Conservation (phyloP, 78 protist species). For the Paulinella micropora region DNA sequence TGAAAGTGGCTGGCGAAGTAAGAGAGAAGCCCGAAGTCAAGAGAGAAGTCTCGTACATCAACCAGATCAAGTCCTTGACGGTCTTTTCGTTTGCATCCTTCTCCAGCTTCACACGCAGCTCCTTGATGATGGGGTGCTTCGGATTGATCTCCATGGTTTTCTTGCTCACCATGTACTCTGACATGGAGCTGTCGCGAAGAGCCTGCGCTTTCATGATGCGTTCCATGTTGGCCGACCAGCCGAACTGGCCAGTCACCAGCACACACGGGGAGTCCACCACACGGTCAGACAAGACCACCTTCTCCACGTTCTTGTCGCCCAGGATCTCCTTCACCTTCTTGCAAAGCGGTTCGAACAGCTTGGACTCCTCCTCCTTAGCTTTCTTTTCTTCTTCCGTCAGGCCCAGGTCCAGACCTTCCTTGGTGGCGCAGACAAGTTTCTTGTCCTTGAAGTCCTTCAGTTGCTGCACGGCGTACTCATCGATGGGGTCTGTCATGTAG, state of each 20-base stretch:
- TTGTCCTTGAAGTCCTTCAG: constrained; percentile 95
- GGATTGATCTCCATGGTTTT: constrained; percentile 96
- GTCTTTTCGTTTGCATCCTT: constrained; percentile 66
- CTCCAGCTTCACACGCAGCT: constrained; percentile 59
- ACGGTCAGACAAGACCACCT: constrained; percentile 81
- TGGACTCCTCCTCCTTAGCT: constrained; percentile 44
- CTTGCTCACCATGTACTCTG: constrained; percentile 83
- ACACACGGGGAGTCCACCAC: constrained; percentile 81
- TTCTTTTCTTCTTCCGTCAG: constrained; percentile 86
- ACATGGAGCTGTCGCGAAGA: constrained; percentile 83
- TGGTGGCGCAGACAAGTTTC: constrained; percentile 92
- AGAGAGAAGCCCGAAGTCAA: constrained; percentile 93
- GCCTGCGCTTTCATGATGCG: constrained; percentile 99
- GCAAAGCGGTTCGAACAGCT: constrained; percentile 64
- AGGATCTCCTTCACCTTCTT: constrained; percentile 91
- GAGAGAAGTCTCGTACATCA: constrained; percentile 91
- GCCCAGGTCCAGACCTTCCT: constrained; percentile 89
- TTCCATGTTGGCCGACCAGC: constrained; percentile 98
- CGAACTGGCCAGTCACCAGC: constrained; percentile 90
- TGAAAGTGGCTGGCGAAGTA: constrained; percentile 80
- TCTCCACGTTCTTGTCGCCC: constrained; percentile 97
- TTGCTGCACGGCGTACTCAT: constrained; percentile 96
- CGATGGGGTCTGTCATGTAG: constrained; percentile 97
- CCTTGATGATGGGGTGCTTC: constrained; percentile 74
- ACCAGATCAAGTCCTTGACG: constrained; percentile 80